Evolutionary conservation across 2,329 filamentous ascomycete genomes (phyloP).

Genomic region (Fusarium palustre): DNA sequence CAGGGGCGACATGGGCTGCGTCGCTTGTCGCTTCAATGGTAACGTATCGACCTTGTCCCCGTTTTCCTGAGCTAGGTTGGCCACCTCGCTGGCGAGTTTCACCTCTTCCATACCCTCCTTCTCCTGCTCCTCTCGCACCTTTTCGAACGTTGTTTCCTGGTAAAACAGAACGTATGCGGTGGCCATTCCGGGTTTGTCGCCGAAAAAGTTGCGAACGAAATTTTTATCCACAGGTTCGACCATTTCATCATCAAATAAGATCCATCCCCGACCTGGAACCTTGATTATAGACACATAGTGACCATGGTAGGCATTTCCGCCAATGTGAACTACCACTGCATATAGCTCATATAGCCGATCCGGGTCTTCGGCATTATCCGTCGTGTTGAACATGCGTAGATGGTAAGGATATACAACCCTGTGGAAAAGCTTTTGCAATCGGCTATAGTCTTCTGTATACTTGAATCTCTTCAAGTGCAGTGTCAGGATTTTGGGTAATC

Average conservation of each 20-base stretch:
- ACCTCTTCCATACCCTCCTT: slow-evolving; percentile 77
- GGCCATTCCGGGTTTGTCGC: slow-evolving; percentile 88
- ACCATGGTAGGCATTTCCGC: slow-evolving; percentile 94
- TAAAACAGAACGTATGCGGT: slow-evolving; percentile 98
- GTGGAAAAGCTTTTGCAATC: slow-evolving; percentile 96
- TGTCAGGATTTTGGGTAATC: slow-evolving; percentile 88
- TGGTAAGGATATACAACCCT: slow-evolving; percentile 97
- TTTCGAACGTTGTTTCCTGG: slow-evolving; percentile 83
- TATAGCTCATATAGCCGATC: slow-evolving; percentile 97
- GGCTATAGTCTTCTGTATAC: slow-evolving; percentile 94
- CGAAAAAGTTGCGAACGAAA: slow-evolving; percentile 97
- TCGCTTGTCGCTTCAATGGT: slow-evolving; percentile 63
- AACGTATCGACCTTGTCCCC: slow-evolving; percentile 58
- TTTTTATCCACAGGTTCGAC: slow-evolving; percentile 97
- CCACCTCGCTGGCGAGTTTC: slow-evolving; percentile 66
- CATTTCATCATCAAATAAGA: slow-evolving; percentile 98
- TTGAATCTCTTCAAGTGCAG: slow-evolving; percentile 97
- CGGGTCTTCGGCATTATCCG: slow-evolving; percentile 91
- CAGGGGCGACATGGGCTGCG: slow-evolving; percentile 60
- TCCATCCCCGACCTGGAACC: slow-evolving; percentile 93
- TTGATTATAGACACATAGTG: slow-evolving; percentile 99
- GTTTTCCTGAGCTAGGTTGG: slow-evolving; percentile 65
- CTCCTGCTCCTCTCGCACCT: slow-evolving; percentile 81
- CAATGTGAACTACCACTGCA: slow-evolving; percentile 96
- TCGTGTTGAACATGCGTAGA: slow-evolving; percentile 96